phyloP scores from a whole-genome alignment of 768 basidiomycete genomes.

The Artomyces pyxidatus region DNA sequence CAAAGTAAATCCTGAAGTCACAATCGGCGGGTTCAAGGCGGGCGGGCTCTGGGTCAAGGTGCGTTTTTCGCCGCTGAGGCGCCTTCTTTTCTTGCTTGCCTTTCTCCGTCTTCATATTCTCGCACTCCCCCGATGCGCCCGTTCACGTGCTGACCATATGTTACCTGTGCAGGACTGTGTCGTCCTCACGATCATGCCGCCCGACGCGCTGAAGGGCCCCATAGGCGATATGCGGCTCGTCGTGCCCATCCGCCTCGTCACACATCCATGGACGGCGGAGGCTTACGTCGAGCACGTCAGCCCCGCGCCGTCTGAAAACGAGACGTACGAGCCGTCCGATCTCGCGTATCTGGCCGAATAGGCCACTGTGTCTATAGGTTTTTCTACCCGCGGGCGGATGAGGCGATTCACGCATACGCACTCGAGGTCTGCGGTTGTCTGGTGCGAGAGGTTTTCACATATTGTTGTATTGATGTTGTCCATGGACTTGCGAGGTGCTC shows the following conservation, averaged over 20 bases:
- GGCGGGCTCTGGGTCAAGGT: constrained; percentile 61
- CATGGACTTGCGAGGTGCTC: too few species aligned
- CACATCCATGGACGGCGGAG: constrained; percentile 47
- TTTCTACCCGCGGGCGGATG: too few species aligned
- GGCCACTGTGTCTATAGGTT: too few species aligned
- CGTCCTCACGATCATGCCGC: constrained; percentile 51
- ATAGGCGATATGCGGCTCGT: constrained; percentile 54
- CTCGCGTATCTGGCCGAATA: too few species aligned
- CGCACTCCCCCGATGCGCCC: too few species aligned
- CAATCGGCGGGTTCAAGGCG: constrained; percentile 56
- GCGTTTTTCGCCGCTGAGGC: constrained; percentile 8
- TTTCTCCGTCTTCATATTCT: not conserved
- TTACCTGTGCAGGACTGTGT: constrained; percentile 50
- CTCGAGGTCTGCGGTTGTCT: too few species aligned
- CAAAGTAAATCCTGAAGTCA: constrained; percentile 36
- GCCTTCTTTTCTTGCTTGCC: constrained; percentile 3
- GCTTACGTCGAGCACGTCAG: constrained; percentile 14
- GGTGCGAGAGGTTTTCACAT: too few species aligned
- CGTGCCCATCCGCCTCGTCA: constrained; percentile 58
- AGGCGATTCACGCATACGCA: too few species aligned
- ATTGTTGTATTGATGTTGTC: too few species aligned
- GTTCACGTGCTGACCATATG: too few species aligned
- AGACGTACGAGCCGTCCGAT: too few species aligned
- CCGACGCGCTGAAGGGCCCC: constrained; percentile 43
- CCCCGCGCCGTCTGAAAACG: too few species aligned